These are phyloP conservation scores for Gnomoniopsis sp. DNA, from an alignment of 2,329 filamentous ascomycete species.

Conservation along the genomic window DNA sequence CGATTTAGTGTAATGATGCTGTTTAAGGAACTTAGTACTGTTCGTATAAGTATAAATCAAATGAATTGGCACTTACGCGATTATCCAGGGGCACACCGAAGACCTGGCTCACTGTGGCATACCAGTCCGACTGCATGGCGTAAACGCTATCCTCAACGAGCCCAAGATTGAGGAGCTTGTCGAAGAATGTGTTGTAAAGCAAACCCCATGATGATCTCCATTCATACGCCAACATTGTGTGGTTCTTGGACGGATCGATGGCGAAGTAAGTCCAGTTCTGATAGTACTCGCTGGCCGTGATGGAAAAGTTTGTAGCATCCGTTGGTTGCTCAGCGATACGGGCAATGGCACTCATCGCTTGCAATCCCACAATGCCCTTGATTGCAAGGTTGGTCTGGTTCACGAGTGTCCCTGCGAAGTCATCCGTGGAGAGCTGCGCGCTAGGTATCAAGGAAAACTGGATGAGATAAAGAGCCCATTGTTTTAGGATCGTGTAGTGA, in stretches of 20 bases:
- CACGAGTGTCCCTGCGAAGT: conserved; percentile 68
- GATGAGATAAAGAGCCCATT: conserved; percentile 70
- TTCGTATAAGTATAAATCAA: background rate
- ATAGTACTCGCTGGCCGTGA: conserved; percentile 53
- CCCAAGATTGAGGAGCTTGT: conserved; percentile 39
- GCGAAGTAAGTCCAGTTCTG: conserved; percentile 67
- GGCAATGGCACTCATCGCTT: conserved; percentile 65
- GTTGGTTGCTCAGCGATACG: conserved; percentile 50
- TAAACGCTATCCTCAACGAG: conserved; percentile 25
- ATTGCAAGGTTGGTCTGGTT: conserved; percentile 73
- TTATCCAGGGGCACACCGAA: conserved; percentile 70
- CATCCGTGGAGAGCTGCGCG: conserved; percentile 70
- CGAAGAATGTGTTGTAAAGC: conserved; percentile 71
- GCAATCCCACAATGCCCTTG: conserved; percentile 76
- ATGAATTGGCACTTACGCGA: conserved; percentile 30
- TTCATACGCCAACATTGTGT: conserved; percentile 71
- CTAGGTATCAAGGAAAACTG: conserved; percentile 64
- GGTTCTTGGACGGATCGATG: conserved; percentile 63
- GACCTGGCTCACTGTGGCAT: conserved; percentile 56
- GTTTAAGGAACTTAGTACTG: background rate
- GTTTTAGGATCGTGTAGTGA: conserved; percentile 63
- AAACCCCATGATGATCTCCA: conserved; percentile 78
- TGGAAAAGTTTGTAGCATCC: conserved; percentile 57
- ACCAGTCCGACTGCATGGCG: conserved; percentile 30
- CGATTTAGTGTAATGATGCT: conserved; percentile 67